These are phyloP conservation scores for Phlebiopsis flavidoalba DNA, from an alignment of 768 basidiomycete genomes.

Conservation along the genomic window DNA sequence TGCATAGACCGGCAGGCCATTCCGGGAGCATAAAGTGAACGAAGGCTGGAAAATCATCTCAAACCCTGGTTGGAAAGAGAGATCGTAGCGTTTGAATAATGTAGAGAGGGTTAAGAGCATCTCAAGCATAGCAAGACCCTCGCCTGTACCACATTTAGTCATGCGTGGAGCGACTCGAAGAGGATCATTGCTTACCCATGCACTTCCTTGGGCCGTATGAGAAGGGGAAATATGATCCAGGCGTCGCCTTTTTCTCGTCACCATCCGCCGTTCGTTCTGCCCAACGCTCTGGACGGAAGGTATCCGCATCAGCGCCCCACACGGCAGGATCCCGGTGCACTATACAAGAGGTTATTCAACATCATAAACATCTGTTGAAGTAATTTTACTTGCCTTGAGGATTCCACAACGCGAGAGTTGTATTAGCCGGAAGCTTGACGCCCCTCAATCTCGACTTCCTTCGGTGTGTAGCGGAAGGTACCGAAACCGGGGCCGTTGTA, in stretches of 20 bases:
- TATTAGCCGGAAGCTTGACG: neutral
- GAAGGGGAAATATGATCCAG: constrained; percentile 1
- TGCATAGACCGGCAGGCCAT: neutral
- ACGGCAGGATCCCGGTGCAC: neutral
- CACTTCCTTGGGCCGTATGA: constrained; percentile 1
- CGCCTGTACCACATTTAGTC: neutral
- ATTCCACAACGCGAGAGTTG: constrained; percentile 2
- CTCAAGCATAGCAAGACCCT: constrained; percentile 1
- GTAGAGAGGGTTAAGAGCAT: neutral
- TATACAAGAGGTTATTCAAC: neutral
- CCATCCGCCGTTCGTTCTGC: neutral
- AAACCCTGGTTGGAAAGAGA: neutral
- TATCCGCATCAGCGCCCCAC: neutral
- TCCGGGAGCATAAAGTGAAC: constrained; percentile 1
- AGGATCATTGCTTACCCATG: neutral
- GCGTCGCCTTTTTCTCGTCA: neutral
- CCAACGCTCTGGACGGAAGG: neutral
- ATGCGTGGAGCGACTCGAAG: no score
- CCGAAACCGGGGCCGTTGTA: constrained; percentile 5
- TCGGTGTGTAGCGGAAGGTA: constrained; percentile 1
- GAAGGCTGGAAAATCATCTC: constrained; percentile 3
- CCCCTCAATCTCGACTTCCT: neutral
- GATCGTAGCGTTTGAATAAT: constrained; percentile 1
- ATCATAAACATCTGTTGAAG: neutral
- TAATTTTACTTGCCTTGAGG: neutral